phyloP scores from a whole-genome alignment of 768 basidiomycete species.

The Cystobasidium onofrii region DNA sequence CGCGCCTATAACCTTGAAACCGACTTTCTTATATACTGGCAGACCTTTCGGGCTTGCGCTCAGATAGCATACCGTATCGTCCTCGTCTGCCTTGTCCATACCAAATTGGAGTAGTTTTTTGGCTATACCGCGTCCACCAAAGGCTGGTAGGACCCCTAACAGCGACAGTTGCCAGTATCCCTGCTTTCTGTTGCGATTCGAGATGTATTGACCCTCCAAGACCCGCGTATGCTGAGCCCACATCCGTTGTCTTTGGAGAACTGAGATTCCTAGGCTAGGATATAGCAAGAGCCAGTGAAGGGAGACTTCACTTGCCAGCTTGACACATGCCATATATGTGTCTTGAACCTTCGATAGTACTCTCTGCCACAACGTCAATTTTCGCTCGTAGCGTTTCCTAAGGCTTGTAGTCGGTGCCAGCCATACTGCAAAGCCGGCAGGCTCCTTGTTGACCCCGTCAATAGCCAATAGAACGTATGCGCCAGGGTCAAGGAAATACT shows the following conservation, averaged over 20 bases:
- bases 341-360: not conserved
- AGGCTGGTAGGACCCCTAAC: not conserved
- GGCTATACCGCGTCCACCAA: not conserved
- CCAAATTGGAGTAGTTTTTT: not conserved
- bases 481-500: not conserved
- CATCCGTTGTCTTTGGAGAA: not conserved
- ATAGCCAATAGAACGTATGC: not conserved
- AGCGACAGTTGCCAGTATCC: not conserved
- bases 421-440: constrained; percentile 5
- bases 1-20: not conserved
- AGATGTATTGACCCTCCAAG: not conserved
- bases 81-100: constrained; percentile 1
- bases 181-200: not conserved
- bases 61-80: not conserved
- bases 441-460: not conserved
- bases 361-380: not conserved
- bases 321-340: not conserved
- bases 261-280: not conserved
- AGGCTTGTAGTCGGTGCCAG: not conserved
- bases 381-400: not conserved
- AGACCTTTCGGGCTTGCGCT: constrained; percentile 9
- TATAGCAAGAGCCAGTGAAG: not conserved
- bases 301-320: too few relatives aligned
- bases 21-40: not conserved
- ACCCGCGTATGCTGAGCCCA: not conserved